Conservation (phyloP, 768 basidiomycete genomes). For the Boletus vermiculosoides region DNA sequence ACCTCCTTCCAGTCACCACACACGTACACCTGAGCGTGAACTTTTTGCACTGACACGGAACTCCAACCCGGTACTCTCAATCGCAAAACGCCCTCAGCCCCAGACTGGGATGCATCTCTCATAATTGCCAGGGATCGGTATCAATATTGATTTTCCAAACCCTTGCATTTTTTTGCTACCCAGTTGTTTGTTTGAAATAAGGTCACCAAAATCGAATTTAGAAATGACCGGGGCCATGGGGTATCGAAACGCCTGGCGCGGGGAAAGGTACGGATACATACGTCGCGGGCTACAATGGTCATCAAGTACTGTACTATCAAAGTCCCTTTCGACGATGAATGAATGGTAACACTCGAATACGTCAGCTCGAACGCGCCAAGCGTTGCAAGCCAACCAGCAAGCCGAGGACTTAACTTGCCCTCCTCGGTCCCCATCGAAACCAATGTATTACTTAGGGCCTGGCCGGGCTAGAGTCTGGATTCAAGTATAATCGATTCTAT, state of each 20-base stretch:
- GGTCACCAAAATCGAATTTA: not conserved
- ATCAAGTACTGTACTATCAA: not conserved
- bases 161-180: not conserved
- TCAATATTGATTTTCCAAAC: not conserved
- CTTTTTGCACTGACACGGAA: not conserved
- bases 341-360: not conserved
- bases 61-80: not conserved
- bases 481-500: too few relatives aligned
- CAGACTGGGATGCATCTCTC: not conserved
- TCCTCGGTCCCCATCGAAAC: not conserved
- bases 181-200: not conserved
- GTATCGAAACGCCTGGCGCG: not conserved
- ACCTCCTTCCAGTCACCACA: not conserved
- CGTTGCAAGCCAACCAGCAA: not conserved
- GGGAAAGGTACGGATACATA: not conserved
- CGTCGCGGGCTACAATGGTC: not conserved
- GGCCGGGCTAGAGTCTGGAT: not conserved
- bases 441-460: too few relatives aligned
- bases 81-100: conserved; percentile 12
- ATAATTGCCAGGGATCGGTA: conserved; percentile 1
- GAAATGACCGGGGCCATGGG: not conserved
- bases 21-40: not conserved
- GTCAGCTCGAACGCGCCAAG: not conserved
- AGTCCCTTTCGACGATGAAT: not conserved
- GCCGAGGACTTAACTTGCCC: not conserved